Conservation (phyloP, 1,284 basidiomycete species). For the Farysia itapuensis region DNA sequence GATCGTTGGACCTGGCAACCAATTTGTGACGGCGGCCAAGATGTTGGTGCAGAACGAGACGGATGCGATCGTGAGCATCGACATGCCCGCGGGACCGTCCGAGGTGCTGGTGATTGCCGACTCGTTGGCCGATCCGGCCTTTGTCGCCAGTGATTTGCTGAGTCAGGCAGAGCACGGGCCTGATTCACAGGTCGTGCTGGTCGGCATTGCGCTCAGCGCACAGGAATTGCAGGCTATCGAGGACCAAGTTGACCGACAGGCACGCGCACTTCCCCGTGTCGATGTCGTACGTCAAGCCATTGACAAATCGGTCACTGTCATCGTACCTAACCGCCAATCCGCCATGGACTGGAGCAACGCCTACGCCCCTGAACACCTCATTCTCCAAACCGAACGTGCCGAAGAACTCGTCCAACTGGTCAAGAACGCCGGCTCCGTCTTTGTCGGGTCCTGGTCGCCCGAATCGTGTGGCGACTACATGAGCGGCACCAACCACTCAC, state of each 20-base stretch:
- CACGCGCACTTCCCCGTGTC: constrained; percentile 80
- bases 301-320: constrained; percentile 85
- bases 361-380: constrained; percentile 76
- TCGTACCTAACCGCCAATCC: constrained; percentile 70
- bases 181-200: constrained; percentile 95
- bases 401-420: constrained; percentile 50
- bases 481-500: constrained; percentile 95
- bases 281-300: constrained; percentile 89
- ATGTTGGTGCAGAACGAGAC: constrained; percentile 99
- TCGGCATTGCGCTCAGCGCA: constrained; percentile 73
- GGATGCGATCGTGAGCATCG: constrained; percentile 93
- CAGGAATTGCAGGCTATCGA: constrained; percentile 75
- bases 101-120: constrained; percentile 72
- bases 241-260: constrained; percentile 82
- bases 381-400: constrained; percentile 43
- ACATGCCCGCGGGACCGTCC: constrained; percentile 98
- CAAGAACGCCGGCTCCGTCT: constrained; percentile 77
- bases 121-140: constrained; percentile 77
- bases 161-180: constrained; percentile 96
- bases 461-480: constrained; percentile 99
- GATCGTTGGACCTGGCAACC: constrained; percentile 97
- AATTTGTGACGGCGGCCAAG: constrained; percentile 99
- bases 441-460: constrained; percentile 72
- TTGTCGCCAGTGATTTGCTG: constrained; percentile 92
- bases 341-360: constrained; percentile 90